These are phyloP conservation scores for Botrytis fragariae DNA, from an alignment of 2,329 filamentous ascomycete species.

Conservation along the genomic window DNA sequence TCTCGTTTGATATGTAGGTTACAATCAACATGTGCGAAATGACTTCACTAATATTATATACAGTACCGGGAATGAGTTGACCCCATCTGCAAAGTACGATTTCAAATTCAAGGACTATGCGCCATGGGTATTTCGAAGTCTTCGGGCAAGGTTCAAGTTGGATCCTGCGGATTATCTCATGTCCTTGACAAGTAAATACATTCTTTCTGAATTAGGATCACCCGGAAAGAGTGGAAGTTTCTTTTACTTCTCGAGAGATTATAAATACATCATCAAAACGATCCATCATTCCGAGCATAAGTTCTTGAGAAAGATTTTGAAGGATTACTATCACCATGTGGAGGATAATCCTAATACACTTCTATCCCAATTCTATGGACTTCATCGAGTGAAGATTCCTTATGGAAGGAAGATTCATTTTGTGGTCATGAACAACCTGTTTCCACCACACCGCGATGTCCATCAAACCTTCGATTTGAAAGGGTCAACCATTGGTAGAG, in stretches of 20 bases:
- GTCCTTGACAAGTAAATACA: slow-evolving; percentile 98
- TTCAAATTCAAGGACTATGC: slow-evolving; percentile 99
- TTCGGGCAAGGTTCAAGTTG: slow-evolving; percentile 82
- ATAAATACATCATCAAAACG: slow-evolving; percentile 99
- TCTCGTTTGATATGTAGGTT: slow-evolving; percentile 93
- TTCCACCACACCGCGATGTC: slow-evolving; percentile 94
- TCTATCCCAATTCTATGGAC: slow-evolving; percentile 94
- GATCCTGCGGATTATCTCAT: slow-evolving; percentile 98
- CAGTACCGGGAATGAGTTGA: slow-evolving; percentile 92
- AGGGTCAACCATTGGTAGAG: slow-evolving; percentile 89
- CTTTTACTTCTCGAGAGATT: slow-evolving; percentile 98
- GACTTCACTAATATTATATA: slow-evolving; percentile 39
- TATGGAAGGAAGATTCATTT: slow-evolving; percentile 99
- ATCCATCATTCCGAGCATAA: slow-evolving; percentile 96
- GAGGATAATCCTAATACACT: slow-evolving; percentile 92
- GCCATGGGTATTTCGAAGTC: slow-evolving; percentile 97
- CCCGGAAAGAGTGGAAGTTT: slow-evolving; percentile 98
- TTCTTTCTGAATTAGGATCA: slow-evolving; percentile 92
- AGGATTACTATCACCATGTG: slow-evolving; percentile 92
- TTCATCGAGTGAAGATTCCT: slow-evolving; percentile 96
- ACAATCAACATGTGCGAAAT: neutral
- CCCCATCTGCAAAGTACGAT: slow-evolving; percentile 97
- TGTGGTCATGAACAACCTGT: slow-evolving; percentile 99
- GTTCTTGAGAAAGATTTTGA: slow-evolving; percentile 77
- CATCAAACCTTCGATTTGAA: slow-evolving; percentile 97